Base-by-base conservation (phyloP, 2,329 filamentous ascomycete species). In the Hypoxylon sp. region DNA sequence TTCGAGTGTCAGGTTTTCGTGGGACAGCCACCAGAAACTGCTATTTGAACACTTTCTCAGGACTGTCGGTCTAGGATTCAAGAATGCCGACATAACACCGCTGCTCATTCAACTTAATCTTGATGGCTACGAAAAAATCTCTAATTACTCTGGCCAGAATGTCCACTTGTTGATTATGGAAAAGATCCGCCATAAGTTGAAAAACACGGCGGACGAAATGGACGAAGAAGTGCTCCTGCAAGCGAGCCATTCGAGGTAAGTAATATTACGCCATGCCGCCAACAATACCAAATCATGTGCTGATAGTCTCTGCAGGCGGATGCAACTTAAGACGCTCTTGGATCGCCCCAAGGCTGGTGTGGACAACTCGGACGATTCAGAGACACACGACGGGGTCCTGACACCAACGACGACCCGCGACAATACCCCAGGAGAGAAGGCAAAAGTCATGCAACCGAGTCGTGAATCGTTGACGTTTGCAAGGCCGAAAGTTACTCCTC, bases 101-200 rank as follows among this genome's bases (percentile, higher is more conserved):
- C 29, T 65, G 3, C 55, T 65, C 6, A 11, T 20, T 13, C n/a
- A 56, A 2, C 58, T 65, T 11, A 56, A 60, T 18, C 52, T 65
- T 3, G 43, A 65, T 20, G 63, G 60, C 3, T 65, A 62, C n/a
- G 43, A 63, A 10, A 11, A 48, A 1, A 54, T 64, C 20, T 8
- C 29, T 0, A 65, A 60, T 15, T 4, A 18, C 2, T 4, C 47
- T 11, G 60, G 53, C 2, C 2, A 62, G 17, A 63, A 55, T 24
- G 60, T 65, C 3, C 29, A 60, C 23, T 6, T 3, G 8, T 3
- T 65, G 10, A 63, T 65, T 4, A n/a, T 40, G 15, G 31, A 24
- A n/a, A 65, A 65, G 23, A 60, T 63, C 1, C 11, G 33, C 23
- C 52, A 54, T 1, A 65, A 65, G 26, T 18, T 65, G 11, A 45